Evolutionary conservation across 2,329 filamentous ascomycete genomes (phyloP), one percentile per base, ranked within the genome.

Genomic region (Mollisia scopiformis): DNA sequence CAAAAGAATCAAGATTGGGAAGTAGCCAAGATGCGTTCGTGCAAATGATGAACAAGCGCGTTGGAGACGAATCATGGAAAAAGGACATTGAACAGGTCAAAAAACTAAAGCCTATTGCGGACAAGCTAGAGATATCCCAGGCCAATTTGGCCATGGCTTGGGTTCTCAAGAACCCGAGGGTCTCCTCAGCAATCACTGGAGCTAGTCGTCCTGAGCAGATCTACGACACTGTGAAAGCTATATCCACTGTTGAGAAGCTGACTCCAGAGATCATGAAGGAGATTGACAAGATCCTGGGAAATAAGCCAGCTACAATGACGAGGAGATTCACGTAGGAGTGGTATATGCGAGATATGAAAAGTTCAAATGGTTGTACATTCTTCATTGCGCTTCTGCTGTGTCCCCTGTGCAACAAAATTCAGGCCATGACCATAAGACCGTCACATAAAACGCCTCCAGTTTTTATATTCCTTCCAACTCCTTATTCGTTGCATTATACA

Each of bases 111-210:
- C 79, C 84, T 54, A 82, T 93, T 65, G 89, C 90, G 2, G 82
- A 90, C 57, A 82, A 80, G 68, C 77, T 92, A 41, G 86, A 82
- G 13, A 79, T 88, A 25, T 53, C 59, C 37, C 76, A 81, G 28
- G 79, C 74, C 3, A 70, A 68, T 55, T 77, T 88, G 46, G 84
- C 86, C 0, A 77, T 88, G 55, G 85, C 84, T 1, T 89, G 86
- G 86, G 83, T 86, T 14, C 76, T 88, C 52, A 83, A 80, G 71
- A 88, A 88, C 71, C 80, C 81, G 65, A 82, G 85, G 59, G 82
- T 88, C 52, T 86, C 83, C 72, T 83, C 81, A 16, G 85, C 84
- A 33, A 88, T 88, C 65, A 84, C 83, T 1, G 85, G 85, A 6
- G 85, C 86, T 5, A 86, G 82, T 73, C 80, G 76, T 57, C 76